These are phyloP conservation scores for Claviceps quebecensis DNA, from an alignment of 2,329 filamentous ascomycete genomes.

Conservation along the genomic window DNA sequence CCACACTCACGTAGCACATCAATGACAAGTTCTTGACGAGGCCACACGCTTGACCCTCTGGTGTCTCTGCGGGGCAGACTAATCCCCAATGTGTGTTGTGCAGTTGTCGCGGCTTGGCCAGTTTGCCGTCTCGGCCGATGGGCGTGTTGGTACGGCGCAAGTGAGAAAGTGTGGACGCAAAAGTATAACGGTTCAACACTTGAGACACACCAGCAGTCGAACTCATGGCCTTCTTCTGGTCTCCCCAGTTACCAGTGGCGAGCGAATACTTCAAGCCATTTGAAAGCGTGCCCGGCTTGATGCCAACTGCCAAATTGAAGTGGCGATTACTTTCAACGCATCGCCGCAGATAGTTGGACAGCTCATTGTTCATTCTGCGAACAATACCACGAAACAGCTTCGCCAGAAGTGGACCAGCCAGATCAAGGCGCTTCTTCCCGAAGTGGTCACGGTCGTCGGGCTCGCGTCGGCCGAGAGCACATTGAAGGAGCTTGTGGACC, in stretches of 20 bases:
- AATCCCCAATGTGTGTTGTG: conserved; percentile 99
- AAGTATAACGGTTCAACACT: conserved; percentile 95
- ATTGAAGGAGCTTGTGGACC: conserved; percentile 91
- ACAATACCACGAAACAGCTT: conserved; percentile 91
- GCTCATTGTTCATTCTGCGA: conserved; percentile 77
- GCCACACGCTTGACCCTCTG: conserved; percentile 95
- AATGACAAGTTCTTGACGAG: conserved; percentile 94
- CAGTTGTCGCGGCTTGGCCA: conserved; percentile 92
- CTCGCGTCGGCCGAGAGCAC: conserved; percentile 80
- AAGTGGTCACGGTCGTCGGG: conserved; percentile 98
- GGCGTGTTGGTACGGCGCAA: conserved; percentile 94
- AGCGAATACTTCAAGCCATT: conserved; percentile 94
- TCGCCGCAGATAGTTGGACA: conserved; percentile 80
- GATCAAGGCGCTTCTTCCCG: conserved; percentile 92
- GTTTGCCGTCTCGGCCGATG: conserved; percentile 93
- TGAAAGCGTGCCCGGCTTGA: conserved; percentile 82
- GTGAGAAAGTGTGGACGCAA: conserved; percentile 91
- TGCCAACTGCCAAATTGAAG: conserved; percentile 80
- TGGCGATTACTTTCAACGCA: conserved; percentile 81
- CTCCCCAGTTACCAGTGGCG: conserved; percentile 97
- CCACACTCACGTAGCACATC: conserved; percentile 97
- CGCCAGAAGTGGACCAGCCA: conserved; percentile 88
- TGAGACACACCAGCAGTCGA: conserved; percentile 96
- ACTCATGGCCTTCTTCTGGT: conserved; percentile 94
- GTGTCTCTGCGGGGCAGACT: conserved; percentile 93